Conservation (phyloP, 73 alveolate genomes). For the Effrenium voratum region DNA sequence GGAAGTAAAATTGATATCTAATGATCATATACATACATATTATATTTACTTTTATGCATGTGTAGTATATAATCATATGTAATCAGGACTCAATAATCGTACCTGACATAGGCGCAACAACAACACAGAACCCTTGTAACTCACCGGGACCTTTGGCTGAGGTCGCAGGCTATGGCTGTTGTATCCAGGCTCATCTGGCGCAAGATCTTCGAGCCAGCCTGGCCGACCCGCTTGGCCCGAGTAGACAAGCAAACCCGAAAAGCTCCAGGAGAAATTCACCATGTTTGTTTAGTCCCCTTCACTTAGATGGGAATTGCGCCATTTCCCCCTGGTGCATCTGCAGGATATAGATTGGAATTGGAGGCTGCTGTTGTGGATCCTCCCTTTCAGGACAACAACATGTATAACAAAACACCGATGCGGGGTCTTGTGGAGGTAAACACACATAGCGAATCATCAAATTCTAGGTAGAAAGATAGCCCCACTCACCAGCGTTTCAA, state of each 20-base stretch:
- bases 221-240: neutral
- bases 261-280: too few relatives aligned
- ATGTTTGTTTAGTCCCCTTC: too few relatives aligned
- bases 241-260: slow-evolving; percentile 1
- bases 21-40: neutral
- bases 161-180: slow-evolving; percentile 20
- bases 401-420: too few relatives aligned
- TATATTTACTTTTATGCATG: neutral
- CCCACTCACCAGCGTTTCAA: too few relatives aligned
- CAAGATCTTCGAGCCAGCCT: slow-evolving; percentile 68
- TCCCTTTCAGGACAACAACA: too few relatives aligned
- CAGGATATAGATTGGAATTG: too few relatives aligned
- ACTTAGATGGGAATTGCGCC: neutral
- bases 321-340: neutral
- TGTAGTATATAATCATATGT: neutral
- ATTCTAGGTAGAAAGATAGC: too few relatives aligned
- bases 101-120: neutral
- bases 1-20: neutral
- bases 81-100: neutral
- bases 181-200: slow-evolving; percentile 2
- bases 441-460: too few relatives aligned
- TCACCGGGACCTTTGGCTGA: neutral
- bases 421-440: too few relatives aligned
- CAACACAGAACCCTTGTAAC: neutral
- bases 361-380: too few relatives aligned